phyloP scores from a whole-genome alignment of 2,329 filamentous ascomycete species.

The Bipolaris zeicola region DNA sequence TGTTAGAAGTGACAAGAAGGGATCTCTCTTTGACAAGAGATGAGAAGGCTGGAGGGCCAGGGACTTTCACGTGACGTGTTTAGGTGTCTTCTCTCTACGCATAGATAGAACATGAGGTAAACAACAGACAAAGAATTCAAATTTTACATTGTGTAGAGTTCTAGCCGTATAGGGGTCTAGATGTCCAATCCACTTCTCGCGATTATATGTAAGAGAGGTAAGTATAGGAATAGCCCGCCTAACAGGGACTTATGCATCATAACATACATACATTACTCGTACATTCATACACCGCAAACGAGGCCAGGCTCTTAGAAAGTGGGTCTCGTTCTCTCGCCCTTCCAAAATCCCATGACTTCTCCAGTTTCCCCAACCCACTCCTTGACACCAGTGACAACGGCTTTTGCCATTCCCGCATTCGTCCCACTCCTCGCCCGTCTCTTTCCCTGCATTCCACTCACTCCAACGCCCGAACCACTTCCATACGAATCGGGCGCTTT shows the following conservation, averaged over 20 bases:
- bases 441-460: constrained; percentile 35
- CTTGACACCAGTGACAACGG: constrained; percentile 63
- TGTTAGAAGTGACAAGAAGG: no score
- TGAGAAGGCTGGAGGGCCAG: no score
- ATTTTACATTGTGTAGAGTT: no score
- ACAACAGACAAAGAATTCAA: no score
- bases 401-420: constrained; percentile 61
- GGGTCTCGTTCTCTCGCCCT: constrained; percentile 61
- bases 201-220: no score
- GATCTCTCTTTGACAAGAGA: no score
- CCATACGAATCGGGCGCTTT: constrained; percentile 41
- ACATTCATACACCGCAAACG: constrained; percentile 13
- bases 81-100: no score
- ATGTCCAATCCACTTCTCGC: no score
- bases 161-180: no score
- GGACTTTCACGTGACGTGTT: no score
- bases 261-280: constrained; percentile 14
- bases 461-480: constrained; percentile 40
- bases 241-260: neutral
- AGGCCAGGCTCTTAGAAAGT: constrained; percentile 30
- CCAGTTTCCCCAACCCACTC: constrained; percentile 70
- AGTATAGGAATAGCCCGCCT: no score
- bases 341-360: constrained; percentile 67
- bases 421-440: constrained; percentile 57
- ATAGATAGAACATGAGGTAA: no score